Evolutionary conservation across 2,329 filamentous ascomycete species (phyloP).

Genomic region (Intubia oerlemansii): DNA sequence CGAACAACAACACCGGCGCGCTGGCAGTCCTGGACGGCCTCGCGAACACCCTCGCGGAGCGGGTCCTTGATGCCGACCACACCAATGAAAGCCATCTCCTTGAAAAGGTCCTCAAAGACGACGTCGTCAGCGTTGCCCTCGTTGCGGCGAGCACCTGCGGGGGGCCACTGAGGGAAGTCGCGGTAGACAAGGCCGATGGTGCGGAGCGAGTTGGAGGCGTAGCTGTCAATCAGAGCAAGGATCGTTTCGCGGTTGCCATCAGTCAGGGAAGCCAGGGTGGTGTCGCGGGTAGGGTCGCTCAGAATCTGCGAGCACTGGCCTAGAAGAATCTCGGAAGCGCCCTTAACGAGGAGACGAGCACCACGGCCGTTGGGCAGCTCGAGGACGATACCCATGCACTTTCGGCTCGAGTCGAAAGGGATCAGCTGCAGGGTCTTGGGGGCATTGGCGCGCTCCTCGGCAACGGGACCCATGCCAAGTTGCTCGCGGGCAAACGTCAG

Average conservation of each 20-base stretch:
- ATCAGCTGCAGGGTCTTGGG: slow-evolving; percentile 39
- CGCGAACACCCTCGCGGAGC: slow-evolving; percentile 49
- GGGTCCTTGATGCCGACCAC: slow-evolving; percentile 70
- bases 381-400: slow-evolving; percentile 45
- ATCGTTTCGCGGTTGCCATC: slow-evolving; percentile 34
- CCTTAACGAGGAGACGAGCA: slow-evolving; percentile 38
- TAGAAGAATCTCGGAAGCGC: slow-evolving; percentile 43
- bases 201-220: slow-evolving; percentile 59
- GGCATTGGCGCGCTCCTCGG: slow-evolving; percentile 33
- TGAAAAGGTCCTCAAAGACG: slow-evolving; percentile 45
- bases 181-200: slow-evolving; percentile 71
- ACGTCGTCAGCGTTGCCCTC: slow-evolving; percentile 36
- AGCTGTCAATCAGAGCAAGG: slow-evolving; percentile 48
- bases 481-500: slow-evolving; percentile 47
- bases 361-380: slow-evolving; percentile 24
- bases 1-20: slow-evolving; percentile 58
- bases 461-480: slow-evolving; percentile 43
- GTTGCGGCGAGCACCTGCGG: slow-evolving; percentile 32
- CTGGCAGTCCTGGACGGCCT: slow-evolving; percentile 54
- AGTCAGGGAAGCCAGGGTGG: slow-evolving; percentile 21
- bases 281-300: slow-evolving; percentile 24
- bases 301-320: slow-evolving; percentile 30
- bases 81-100: slow-evolving; percentile 44
- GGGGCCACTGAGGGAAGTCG: slow-evolving; percentile 74
- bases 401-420: slow-evolving; percentile 55